Evolutionary conservation across 1,284 basidiomycete species (phyloP), one percentile per base, ranked within the genome.

Genomic region (Hypsizygus ulmarius): DNA sequence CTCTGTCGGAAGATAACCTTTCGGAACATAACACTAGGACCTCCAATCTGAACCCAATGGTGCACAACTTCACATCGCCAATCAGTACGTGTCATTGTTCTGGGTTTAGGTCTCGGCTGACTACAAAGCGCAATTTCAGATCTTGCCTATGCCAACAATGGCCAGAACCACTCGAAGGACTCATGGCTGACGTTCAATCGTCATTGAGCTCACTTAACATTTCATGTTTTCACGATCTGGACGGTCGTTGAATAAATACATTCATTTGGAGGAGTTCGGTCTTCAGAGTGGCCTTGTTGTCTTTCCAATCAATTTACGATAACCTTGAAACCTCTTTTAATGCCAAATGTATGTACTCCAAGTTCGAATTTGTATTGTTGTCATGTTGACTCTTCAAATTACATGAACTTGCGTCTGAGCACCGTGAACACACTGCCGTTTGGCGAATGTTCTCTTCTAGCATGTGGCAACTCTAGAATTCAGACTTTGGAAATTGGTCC

Each of bases 1-100:
- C 45, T 2, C 54, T 67, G 25, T 66, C 65, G 15, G 71, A 73
- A 53, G 60, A 56, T 11, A 72, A 72, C 47, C 38, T 72, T 11
- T 65, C 67, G 4, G 60, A 62, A 39, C 70, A 66, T 47, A 70
- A 68, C 50, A 15, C 62, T 28, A 53, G 62, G 21, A 43, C 33
- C 15, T 53, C 57, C 12, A 56, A 54, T 16, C 35, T 59, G 15
- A 54, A 60, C 33, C 57, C 53, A 19, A 53, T 60, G 48, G 53
- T 60, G 30, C 56, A 60, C 16, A 59, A 59, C 37, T 60, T 55
- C 46, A 60, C 59, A 27, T 60, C 59, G 18, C 59, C 59, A 21
- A 59, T 60, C 18, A 54, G 59, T 60, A 32, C 5, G 53, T 49
- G 15, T 28, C 12, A 28, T 27, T 29, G 40, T n/a, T 39, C 39